A percentile compares a stretch with the other conserved stretches of the same genome.
Conservation (phyloP, 2,329 filamentous ascomycete species). For the Chaetomiaceae sp. region DNA sequence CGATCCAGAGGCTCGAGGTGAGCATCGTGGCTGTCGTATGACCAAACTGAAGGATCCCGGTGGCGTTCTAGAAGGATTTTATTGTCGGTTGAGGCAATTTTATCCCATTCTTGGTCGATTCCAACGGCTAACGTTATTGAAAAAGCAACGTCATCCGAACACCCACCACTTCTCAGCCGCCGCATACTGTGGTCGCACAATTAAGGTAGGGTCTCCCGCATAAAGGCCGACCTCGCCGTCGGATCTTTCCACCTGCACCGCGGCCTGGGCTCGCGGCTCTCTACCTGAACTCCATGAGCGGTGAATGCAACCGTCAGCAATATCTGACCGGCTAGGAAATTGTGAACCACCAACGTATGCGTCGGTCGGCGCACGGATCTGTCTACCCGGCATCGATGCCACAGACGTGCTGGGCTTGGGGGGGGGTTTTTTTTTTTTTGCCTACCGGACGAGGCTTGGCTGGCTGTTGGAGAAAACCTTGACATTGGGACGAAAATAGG, state of each 20-base stretch:
- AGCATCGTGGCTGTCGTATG: not conserved
- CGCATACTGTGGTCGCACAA: not conserved
- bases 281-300: not conserved
- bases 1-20: not conserved
- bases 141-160: not conserved
- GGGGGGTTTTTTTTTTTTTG: too few species aligned
- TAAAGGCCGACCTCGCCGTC: conserved; percentile 4
- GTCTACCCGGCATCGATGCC: not conserved
- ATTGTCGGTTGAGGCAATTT: not conserved
- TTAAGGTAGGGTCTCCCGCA: not conserved
- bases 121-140: too few species aligned
- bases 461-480: not conserved
- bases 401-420: not conserved
- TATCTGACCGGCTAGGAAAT: not conserved
- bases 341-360: conserved; percentile 2
- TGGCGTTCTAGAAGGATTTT: conserved; percentile 13
- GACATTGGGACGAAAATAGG: conserved; percentile 9
- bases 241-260: not conserved
- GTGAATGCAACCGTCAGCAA: conserved; percentile 7
- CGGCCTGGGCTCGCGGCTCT: not conserved
- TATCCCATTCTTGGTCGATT: not conserved
- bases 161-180: not conserved
- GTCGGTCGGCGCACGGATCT: not conserved
- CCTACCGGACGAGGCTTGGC: too few species aligned
- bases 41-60: conserved; percentile 2